These are phyloP conservation scores for Apiospora marii DNA, from an alignment of 2,329 filamentous ascomycete species.

Conservation along the genomic window DNA sequence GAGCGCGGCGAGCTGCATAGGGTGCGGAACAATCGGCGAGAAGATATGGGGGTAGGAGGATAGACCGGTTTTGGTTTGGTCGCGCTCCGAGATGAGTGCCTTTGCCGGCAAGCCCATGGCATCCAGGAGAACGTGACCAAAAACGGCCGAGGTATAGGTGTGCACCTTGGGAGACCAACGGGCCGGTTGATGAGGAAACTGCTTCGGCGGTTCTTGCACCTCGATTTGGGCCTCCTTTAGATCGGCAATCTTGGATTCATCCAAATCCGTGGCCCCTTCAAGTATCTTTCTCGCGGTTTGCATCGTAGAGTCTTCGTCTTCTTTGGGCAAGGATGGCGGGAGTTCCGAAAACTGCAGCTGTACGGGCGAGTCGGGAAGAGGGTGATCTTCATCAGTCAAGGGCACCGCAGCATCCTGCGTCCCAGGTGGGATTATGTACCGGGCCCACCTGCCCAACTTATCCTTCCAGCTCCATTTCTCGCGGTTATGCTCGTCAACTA, in stretches of 20 bases:
- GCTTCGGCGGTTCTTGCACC: background rate
- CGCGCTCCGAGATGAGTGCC: background rate
- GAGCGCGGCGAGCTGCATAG: conserved; percentile 48
- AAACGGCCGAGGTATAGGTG: conserved; percentile 51
- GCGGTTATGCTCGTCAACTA: conserved; percentile 39
- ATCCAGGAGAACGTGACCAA: conserved; percentile 57
- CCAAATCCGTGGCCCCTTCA: background rate
- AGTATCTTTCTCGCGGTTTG: background rate
- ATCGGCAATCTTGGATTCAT: conserved; percentile 8
- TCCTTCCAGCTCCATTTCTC: conserved; percentile 48
- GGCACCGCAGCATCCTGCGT: background rate
- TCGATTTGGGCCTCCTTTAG: background rate
- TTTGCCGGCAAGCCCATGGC: conserved; percentile 22
- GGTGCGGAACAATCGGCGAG: conserved; percentile 55
- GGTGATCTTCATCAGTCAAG: background rate
- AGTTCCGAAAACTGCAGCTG: background rate
- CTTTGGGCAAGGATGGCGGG: background rate
- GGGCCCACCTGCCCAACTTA: conserved; percentile 44
- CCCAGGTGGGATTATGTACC: conserved; percentile 38
- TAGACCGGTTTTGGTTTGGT: background rate
- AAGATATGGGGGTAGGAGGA: conserved; percentile 47
- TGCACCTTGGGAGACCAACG: conserved; percentile 35
- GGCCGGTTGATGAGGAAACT: conserved; percentile 29
- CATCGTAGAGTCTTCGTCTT: background rate
- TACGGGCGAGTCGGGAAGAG: background rate